Base-by-base conservation (phyloP, 257 asterid genomes). In the Prunella vulgaris region DNA sequence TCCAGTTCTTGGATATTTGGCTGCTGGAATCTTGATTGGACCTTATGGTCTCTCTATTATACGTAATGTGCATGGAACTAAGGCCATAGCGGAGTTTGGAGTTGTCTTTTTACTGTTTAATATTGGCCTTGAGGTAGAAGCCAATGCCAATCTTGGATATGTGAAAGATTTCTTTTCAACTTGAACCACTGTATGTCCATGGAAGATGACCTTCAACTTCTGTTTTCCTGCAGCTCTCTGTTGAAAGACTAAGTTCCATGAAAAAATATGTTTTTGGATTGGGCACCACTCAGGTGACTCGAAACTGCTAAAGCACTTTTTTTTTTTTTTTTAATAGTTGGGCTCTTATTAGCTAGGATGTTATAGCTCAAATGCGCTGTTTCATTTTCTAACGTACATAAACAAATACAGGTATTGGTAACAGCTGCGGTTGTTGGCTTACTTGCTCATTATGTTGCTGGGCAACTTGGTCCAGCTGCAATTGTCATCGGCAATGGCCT, bases 231-330 rank as follows among this genome's bases (percentile, higher is more conserved):
- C 88, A 94, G 99, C 97, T 94, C 80, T 94, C 99, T 9, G 99
- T 94, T 80, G 99, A 94, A 85, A 82, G 98, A 64, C 83, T 94
- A 74, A 91, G 97, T 85, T 91, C 99, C 78, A 94, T 94, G 99
- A 94, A 94, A 92, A 94, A 94, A 71, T 94, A 94, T 72, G 99
- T 94, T 75, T 94, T 94, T 48, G 99, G 99, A 64, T 82, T 94
- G 95, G 98, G 99, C 69, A 80, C 94, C 7, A 88, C 98, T 79
- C 98, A 91, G 99, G 99, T 94, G 83, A 86, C 70, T 60, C 28
- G 32, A 74, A 68, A 69, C 44, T 74, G 67, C 61, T 60, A 8
- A 46, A 24, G n/a, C 21, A 4, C 9, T 8, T 18, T 71, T 61
- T 65, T 44, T 35, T 32, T 64, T 73, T 22, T 35, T 74, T 28